Base-by-base conservation (phyloP, 2,329 filamentous ascomycete species). In the Chaetomiaceae sp. region DNA sequence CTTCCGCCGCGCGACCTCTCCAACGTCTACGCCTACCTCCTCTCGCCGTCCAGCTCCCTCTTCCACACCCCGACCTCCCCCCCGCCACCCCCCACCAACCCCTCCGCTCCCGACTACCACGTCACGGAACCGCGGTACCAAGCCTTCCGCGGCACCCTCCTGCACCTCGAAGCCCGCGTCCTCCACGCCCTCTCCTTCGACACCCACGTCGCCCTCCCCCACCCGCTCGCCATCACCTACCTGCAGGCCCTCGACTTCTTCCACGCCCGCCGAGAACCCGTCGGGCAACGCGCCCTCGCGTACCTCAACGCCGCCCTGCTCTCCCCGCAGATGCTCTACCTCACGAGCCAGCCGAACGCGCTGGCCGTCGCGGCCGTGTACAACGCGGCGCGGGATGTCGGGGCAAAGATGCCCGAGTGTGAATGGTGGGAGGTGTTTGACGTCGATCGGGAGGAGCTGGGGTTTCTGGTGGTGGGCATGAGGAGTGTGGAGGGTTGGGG, bases 391-490 rank as follows among this genome's bases (percentile, higher is more conserved):
- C 80, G 85, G 40, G 90, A 97, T 60, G 68, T 81, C 1, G 84
- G 80, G 0, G 81, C 87, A 11, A 90, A 89, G 67, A 78, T 96
- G 71, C 90, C 92, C 0, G 87, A 87, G 58, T 82, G 81, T 43
- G 85, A 89, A 58, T 99, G 94, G 94, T 99, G 94, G 94, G 91
- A 96, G 69, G 89, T 97, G 0, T 97, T 97, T 68, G 94, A 99
- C 69, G 89, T 94, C 7, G 91, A 96, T 64, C 79, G 94, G 46
- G 94, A 99, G 73, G 90, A 96, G 67, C 76, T 99, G 32, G 94
- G 94, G 0, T 97, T 97, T 62, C 71, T 97, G 53, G 90, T 95
- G 3, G 89, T 96, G 10, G 90, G 80, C 0, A 81, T 96, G 79
- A 76, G 83, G 57, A 96, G 91, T 63, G 73, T 95, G 50, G 84